Base-by-base conservation (phyloP, 2,329 filamentous ascomycete species). In the Botrytis porri region DNA sequence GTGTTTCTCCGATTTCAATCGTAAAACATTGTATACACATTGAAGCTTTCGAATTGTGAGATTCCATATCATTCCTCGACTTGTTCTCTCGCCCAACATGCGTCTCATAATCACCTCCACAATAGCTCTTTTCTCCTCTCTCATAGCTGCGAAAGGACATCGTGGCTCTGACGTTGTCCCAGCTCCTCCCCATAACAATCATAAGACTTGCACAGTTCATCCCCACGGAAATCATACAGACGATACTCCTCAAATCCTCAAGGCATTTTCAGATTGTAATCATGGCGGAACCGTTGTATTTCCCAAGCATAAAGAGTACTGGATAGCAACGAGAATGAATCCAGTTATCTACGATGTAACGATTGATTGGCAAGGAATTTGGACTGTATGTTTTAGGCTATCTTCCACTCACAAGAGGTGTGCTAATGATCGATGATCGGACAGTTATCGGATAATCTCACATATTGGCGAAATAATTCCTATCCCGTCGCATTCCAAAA, bases 401-500 rank as follows among this genome's bases (percentile, higher is more conserved):
- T 41, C 45, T 20, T n/a, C 51, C 6, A 43, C 25, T 25, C 32
- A 18, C 29, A 41, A 61, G 14, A 22, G 1, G 41, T 9, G 20
- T 61, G 10, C 43, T n/a, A 25, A 66, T 12, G 25, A 54, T 29
- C 20, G 48, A 66, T 12, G 25, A 54, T 29, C 20, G 48, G 20
- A 18, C 73, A 84, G 82, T 83, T 86, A 74, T 86, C 85, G 2
- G 82, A 85, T 64, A 81, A 88, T 77, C 79, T 88, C n/a, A 78
- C 79, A 29, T 88, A 88, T 79, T 88, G 87, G 87, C 82, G 86
- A 69, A 83, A 84, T 63, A 85, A 88, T 74, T 84, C 84, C 0
- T 88, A 88, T 75, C 84, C 82, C 12, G 82, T 88, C 48, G 79
- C 81, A 6, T 88, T 88, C 75, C 86, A 88, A 76, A 88, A 88